Percentiles rank a stretch among this genome's conserved stretches.
These are phyloP conservation scores for Cerrena zonata DNA, from an alignment of 1,284 basidiomycete species.

Conservation along the genomic window DNA sequence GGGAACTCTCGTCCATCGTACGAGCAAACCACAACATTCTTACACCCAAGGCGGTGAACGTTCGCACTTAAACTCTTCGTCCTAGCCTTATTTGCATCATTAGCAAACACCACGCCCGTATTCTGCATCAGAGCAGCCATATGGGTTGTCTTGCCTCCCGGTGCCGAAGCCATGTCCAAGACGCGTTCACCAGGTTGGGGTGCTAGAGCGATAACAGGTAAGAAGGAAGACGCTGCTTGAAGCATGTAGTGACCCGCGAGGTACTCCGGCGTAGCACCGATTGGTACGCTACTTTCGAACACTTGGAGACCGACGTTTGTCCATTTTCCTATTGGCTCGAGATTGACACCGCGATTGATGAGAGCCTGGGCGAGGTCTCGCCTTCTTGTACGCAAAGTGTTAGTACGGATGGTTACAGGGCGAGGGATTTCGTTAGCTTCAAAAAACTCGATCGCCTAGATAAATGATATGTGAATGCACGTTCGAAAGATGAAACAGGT, in stretches of 20 bases:
- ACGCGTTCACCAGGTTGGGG: conserved; percentile 93
- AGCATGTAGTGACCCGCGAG: conserved; percentile 99
- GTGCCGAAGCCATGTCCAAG: conserved; percentile 97
- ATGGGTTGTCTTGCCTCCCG: conserved; percentile 96
- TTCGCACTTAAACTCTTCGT: conserved; percentile 97
- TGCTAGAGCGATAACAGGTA: conserved; percentile 94
- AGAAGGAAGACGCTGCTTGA: conserved; percentile 96
- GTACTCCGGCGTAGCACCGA: conserved; percentile 98
- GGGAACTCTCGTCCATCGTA: conserved; percentile 98
- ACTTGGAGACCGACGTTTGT: conserved; percentile 96
- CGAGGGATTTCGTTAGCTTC: conserved; percentile 95
- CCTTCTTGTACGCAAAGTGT: conserved; percentile 89
- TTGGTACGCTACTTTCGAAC: conserved; percentile 92
- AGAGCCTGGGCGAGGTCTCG: conserved; percentile 92
- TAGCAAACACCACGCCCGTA: conserved; percentile 96
- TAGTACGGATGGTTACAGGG: conserved; percentile 96
- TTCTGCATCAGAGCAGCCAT: conserved; percentile 96
- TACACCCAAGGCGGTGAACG: conserved; percentile 93
- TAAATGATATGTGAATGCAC: conserved; percentile 10
- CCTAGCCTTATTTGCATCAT: conserved; percentile 91
- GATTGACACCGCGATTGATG: conserved; percentile 92
- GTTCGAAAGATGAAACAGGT: background rate
- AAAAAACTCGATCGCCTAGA: conserved; percentile 92
- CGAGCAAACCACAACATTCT: conserved; percentile 95
- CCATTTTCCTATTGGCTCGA: conserved; percentile 99